These are phyloP conservation scores for Mycena galopus DNA, from an alignment of 768 basidiomycete species.

Conservation along the genomic window DNA sequence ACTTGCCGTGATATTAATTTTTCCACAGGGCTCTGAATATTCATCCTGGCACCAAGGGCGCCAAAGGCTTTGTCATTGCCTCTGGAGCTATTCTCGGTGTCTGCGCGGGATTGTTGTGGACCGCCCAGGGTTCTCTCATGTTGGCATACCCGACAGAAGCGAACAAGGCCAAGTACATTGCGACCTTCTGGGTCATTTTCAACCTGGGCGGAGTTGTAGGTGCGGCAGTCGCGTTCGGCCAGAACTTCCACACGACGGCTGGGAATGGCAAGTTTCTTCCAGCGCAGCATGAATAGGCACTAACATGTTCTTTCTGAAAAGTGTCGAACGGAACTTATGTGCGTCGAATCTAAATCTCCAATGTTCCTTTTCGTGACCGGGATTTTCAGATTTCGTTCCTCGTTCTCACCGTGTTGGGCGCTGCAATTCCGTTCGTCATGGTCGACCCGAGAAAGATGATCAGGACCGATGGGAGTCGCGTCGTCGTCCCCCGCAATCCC, in stretches of 20 bases:
- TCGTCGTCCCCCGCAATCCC: constrained; percentile 71
- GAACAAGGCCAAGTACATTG: constrained; percentile 84
- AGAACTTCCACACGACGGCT: constrained; percentile 71
- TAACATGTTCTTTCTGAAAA: constrained; percentile 37
- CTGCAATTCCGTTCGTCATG: constrained; percentile 76
- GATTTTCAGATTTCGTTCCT: constrained; percentile 80
- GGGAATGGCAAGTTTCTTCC: constrained; percentile 53
- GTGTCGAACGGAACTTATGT: constrained; percentile 85
- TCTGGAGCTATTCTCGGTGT: constrained; percentile 82
- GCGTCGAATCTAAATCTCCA: constrained; percentile 40
- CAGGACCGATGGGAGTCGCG: constrained; percentile 80
- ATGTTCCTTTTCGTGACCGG: constrained; percentile 9
- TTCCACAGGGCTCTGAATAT: constrained; percentile 74
- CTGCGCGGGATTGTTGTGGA: constrained; percentile 82
- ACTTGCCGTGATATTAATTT: constrained; percentile 7
- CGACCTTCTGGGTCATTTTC: constrained; percentile 88
- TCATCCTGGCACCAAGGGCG: constrained; percentile 59
- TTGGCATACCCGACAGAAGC: constrained; percentile 85
- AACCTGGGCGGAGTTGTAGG: constrained; percentile 87
- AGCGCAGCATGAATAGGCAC: neutral
- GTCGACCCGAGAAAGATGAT: constrained; percentile 79
- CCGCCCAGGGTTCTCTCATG: constrained; percentile 89
- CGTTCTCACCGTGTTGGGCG: constrained; percentile 77
- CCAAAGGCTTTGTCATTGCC: constrained; percentile 74
- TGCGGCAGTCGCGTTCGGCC: constrained; percentile 78